Conservation (phyloP, 768 basidiomycete species). For the Phaeotremella skinneri region DNA sequence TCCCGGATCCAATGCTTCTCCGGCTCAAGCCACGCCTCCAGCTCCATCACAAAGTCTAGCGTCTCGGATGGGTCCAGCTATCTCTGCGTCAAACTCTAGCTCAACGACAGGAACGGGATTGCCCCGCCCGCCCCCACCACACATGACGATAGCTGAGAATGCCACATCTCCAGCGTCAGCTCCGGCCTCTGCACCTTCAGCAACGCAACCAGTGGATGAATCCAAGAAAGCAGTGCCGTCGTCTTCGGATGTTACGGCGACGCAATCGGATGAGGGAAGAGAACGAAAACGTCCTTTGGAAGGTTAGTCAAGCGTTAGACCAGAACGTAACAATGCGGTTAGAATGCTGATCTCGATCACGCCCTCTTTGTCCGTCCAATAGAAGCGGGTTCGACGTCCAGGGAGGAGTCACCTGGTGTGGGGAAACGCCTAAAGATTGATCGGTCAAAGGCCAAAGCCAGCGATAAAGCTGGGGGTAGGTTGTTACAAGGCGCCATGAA, state of each 20-base stretch:
- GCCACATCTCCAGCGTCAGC: background rate
- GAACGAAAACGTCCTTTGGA: conserved; percentile 34
- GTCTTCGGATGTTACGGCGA: background rate
- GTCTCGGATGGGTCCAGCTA: conserved; percentile 22
- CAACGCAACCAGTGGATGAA: background rate
- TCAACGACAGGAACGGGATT: conserved; percentile 5
- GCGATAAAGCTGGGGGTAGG: conserved; percentile 6
- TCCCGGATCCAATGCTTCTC: conserved; percentile 8
- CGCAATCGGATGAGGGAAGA: conserved; percentile 4
- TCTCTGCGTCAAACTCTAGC: background rate
- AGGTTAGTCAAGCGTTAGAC: conserved; percentile 21
- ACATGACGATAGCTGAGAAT: background rate
- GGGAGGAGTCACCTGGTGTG: conserved; percentile 38
- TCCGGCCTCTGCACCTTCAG: background rate
- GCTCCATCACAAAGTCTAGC: conserved; percentile 9
- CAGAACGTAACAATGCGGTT: background rate
- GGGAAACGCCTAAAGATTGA: conserved; percentile 41
- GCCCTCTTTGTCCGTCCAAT: background rate
- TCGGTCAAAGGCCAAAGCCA: conserved; percentile 26
- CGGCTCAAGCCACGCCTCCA: conserved; percentile 6
- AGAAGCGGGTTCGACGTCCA: conserved; percentile 19
- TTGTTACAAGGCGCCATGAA: conserved; percentile 23
- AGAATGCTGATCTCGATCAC: background rate
- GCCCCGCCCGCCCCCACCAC: background rate
- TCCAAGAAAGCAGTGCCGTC: background rate